Conservation (phyloP, 2,329 filamentous ascomycete species). For the Seiridium cupressi region DNA sequence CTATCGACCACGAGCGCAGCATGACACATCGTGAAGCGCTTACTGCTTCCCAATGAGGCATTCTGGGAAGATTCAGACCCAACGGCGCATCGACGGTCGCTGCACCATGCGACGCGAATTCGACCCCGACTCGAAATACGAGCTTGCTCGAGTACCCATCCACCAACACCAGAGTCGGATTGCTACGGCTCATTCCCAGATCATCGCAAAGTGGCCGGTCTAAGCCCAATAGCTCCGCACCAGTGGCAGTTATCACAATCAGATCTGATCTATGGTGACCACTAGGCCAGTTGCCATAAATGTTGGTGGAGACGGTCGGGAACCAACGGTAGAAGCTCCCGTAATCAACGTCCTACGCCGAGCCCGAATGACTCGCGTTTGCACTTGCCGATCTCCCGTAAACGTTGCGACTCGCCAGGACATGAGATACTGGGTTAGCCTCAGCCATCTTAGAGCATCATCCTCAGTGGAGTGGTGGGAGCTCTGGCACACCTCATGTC, state of each 20-base stretch:
- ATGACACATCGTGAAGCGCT: not conserved
- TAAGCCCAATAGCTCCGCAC: not conserved
- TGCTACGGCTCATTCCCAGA: not conserved
- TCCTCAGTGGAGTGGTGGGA: not conserved
- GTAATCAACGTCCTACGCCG: not conserved
- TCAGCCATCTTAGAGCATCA: not conserved
- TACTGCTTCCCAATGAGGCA: conserved; percentile 1
- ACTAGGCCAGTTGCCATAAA: not conserved
- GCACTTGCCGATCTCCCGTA: conserved; percentile 2
- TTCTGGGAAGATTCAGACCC: not conserved
- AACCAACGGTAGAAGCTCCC: conserved; percentile 1
- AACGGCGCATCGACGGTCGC: not conserved
- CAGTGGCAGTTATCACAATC: not conserved
- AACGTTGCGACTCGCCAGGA: not conserved
- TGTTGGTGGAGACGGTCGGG: not conserved
- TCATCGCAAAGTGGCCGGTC: not conserved
- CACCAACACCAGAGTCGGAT: not conserved
- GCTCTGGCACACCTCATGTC: not conserved
- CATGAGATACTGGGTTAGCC: not conserved
- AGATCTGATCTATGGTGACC: not conserved
- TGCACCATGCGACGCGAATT: not conserved
- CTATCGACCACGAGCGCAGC: not conserved
- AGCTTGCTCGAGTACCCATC: not conserved
- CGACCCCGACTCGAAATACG: not conserved
- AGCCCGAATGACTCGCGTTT: conserved; percentile 4